Evolutionary conservation across 179 eudicot genomes (phyloP).

Genomic region (Heliamphora pulchella): DNA sequence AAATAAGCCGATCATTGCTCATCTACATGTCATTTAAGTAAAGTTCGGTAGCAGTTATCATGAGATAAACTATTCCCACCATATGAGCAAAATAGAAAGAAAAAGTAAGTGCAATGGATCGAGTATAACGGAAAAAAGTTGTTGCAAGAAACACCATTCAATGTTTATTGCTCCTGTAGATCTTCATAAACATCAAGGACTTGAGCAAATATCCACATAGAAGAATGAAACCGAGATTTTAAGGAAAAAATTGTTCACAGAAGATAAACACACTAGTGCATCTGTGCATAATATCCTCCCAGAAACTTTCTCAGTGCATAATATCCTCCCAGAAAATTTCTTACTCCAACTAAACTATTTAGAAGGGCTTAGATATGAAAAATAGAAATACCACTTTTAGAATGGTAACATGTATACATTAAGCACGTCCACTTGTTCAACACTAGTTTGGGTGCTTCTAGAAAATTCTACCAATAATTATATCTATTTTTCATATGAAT

Average conservation of each 20-base stretch:
- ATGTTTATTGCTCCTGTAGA: not conserved
- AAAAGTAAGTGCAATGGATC: not conserved
- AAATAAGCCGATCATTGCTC: not conserved
- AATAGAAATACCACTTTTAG: not conserved
- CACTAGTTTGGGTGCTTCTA: not conserved
- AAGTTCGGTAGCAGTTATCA: not conserved
- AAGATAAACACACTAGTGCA: too few species aligned
- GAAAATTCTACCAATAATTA: not conserved
- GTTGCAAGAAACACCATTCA: not conserved
- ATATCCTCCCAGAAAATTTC: too few species aligned
- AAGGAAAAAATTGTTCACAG: too few species aligned
- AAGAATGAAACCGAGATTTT: too few species aligned
- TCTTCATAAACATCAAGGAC: not conserved
- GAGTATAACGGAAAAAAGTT: not conserved
- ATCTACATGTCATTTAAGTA: not conserved
- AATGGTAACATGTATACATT: not conserved
- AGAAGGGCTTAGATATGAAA: not conserved
- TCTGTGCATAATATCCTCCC: not conserved
- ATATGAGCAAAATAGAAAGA: too few species aligned
- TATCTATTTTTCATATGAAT: not conserved
- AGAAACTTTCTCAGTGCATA: not conserved
- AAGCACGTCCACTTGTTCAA: constrained; percentile 7
- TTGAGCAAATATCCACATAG: not conserved
- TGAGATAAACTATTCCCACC: too few species aligned
- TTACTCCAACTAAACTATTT: not conserved